These are phyloP conservation scores for Tagetes erecta DNA, from an alignment of 129 eudicot species.

Conservation along the genomic window DNA sequence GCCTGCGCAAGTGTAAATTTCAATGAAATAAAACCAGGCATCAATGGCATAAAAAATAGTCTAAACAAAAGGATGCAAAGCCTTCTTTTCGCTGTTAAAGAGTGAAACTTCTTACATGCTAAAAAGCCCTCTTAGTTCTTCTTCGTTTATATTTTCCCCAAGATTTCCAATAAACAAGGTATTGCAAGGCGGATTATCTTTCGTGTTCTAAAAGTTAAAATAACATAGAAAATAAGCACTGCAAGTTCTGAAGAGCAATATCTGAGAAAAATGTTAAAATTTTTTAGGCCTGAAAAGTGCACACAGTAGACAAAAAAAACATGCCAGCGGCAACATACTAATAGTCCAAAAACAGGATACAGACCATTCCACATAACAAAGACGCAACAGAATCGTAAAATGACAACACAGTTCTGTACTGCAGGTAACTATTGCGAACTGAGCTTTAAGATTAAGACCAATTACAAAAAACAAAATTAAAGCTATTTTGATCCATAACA, in stretches of 20 bases:
- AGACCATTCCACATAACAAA: constrained; percentile 16
- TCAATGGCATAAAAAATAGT: constrained; percentile 8
- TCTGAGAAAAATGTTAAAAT: neutral
- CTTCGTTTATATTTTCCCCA: constrained; percentile 88
- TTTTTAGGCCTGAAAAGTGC: neutral
- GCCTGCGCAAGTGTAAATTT: constrained; percentile 48
- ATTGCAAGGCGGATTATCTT: constrained; percentile 99
- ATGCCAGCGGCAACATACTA: neutral
- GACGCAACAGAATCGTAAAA: constrained; percentile 1
- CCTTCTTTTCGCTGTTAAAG: constrained; percentile 9
- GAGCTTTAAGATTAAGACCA: constrained; percentile 5
- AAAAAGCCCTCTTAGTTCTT: constrained; percentile 91
- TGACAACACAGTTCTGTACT: neutral
- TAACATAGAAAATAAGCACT: constrained; percentile 19
- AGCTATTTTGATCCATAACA: neutral
- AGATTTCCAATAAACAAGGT: constrained; percentile 95
- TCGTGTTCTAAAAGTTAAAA: constrained; percentile 61
- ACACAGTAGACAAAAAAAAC: constrained; percentile 10
- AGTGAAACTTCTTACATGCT: constrained; percentile 56
- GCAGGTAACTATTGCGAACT: constrained; percentile 12
- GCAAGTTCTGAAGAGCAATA: constrained; percentile 15
- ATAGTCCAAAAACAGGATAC: constrained; percentile 1
- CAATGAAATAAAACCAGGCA: constrained; percentile 15
- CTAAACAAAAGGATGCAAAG: constrained; percentile 2
- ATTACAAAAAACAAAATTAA: neutral